Base-by-base conservation (phyloP, 1,139 yeast species). In the Hemisphaericaspora xylanilytica region DNA sequence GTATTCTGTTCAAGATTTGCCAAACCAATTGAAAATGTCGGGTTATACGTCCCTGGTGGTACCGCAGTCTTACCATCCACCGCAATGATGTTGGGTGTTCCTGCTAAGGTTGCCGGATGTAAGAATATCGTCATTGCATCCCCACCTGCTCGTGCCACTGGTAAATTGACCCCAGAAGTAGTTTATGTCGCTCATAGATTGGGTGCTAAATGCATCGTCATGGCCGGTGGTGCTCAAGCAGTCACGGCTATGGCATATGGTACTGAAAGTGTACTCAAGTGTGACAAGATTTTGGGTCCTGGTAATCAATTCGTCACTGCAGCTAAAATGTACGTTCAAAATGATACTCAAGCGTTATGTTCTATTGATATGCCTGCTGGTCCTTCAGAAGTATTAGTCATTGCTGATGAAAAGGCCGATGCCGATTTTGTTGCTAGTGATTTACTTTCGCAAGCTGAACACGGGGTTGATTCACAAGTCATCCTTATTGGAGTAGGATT, bases 311-410 rank as follows among this genome's bases (percentile, higher is more conserved):
- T 94, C 60, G 99, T 92, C 41, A 92, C 99, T 18, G 98, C 98
- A 37, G 99, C 98, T 31, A 92, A 92, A 71, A 94, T 94, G 98
- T 72, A 85, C 59, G 95, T 94, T 33, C 94, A 90, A 54, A 94
- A 94, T 58, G 98, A 92, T 58, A 87, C 97, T 3, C 85, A 83
- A 51, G 97, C 98, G 2, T 70, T 89, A 51, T 94, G 96, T 57
- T 85, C 96, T 25, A 94, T 92, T 52, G 99, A 92, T 63, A 90
- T 92, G 97, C 99, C 99, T 35, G 99, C 99, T 17, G 99, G 99
- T 4, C 99, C 99, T 20, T 85, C 96, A 39, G 99, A 92, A 65
- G 99, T 92, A 12, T 73, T 92, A 47, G 97, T 92, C 13, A 74
- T 92, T 52, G 96, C 97, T 32, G 99, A 92, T 61, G 75, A 72